Evolutionary conservation across 75 land plant species (phyloP).

Genomic region (Chamaecyparis obtusa): DNA sequence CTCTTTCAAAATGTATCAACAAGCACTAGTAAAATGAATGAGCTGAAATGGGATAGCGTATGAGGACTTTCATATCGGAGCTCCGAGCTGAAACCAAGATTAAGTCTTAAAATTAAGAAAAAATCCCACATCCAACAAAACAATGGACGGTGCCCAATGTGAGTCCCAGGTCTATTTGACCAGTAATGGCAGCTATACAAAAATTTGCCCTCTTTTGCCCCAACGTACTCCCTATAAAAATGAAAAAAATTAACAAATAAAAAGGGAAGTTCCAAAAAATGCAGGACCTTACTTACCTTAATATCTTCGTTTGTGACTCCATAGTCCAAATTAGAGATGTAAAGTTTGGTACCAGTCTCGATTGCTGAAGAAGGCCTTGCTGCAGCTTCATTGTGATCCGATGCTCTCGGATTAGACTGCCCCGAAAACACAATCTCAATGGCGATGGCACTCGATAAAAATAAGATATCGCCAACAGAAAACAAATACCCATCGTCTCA

Average conservation of each 20-base stretch:
- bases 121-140: neutral
- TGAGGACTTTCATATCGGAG: neutral
- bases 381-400: constrained; percentile 36
- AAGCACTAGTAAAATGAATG: neutral
- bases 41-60: neutral
- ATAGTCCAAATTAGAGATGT: constrained; percentile 23
- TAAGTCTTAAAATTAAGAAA: neutral
- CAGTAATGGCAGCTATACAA: neutral
- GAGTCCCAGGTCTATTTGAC: neutral
- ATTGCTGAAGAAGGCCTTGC: constrained; percentile 10
- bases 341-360: constrained; percentile 25
- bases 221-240: neutral
- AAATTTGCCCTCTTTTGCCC: neutral
- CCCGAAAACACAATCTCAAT: constrained; percentile 4
- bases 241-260: neutral
- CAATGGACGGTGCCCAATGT: neutral
- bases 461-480: neutral
- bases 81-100: neutral
- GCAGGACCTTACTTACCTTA: constrained; percentile 8
- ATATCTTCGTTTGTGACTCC: constrained; percentile 30
- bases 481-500: neutral
- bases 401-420: constrained; percentile 29
- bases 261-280: neutral
- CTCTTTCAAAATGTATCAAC: neutral
- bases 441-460: neutral